These are phyloP conservation scores for Aphanomyces stellatus DNA, from an alignment of 352 stramenopile species.

Conservation along the genomic window DNA sequence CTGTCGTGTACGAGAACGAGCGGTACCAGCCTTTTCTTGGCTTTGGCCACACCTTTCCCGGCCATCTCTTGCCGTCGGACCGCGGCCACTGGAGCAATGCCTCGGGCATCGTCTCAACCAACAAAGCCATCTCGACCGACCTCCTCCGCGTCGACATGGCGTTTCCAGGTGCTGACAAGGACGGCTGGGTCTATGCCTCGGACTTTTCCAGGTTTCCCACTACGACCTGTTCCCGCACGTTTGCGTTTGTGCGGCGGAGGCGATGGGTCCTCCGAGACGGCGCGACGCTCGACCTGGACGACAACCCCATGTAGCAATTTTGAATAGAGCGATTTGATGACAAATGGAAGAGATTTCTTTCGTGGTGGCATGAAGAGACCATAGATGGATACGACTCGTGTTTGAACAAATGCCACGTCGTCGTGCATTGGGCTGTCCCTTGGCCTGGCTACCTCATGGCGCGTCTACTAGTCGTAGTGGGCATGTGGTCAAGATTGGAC, in stretches of 20 bases:
- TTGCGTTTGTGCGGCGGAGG: slow-evolving; percentile 5
- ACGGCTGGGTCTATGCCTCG: slow-evolving; percentile 80
- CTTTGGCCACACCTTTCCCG: slow-evolving; percentile 73
- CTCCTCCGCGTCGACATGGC: slow-evolving; percentile 54
- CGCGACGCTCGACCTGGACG: no score
- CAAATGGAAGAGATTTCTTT: no score
- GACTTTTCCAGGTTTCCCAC: slow-evolving; percentile 41
- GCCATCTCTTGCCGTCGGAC: slow-evolving; percentile 70
- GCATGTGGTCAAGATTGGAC: no score
- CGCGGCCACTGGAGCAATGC: slow-evolving; percentile 78
- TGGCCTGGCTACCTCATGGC: no score
- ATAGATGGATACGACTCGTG: no score
- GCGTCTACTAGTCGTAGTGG: no score
- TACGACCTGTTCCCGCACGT: not conserved
- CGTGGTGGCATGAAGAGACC: no score
- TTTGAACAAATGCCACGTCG: no score
- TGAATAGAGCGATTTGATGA: no score
- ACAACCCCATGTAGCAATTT: no score
- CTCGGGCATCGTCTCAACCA: slow-evolving; percentile 29
- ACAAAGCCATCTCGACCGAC: slow-evolving; percentile 38
- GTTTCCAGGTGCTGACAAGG: slow-evolving; percentile 48
- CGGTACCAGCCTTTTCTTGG: slow-evolving; percentile 79
- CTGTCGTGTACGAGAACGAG: slow-evolving; percentile 81
- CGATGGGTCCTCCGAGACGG: slow-evolving; percentile 2
- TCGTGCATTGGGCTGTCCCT: no score